Evolutionary conservation across 2,329 filamentous ascomycete species (phyloP), one percentile per base, ranked within the genome.

Genomic region (Botrytis galanthina): DNA sequence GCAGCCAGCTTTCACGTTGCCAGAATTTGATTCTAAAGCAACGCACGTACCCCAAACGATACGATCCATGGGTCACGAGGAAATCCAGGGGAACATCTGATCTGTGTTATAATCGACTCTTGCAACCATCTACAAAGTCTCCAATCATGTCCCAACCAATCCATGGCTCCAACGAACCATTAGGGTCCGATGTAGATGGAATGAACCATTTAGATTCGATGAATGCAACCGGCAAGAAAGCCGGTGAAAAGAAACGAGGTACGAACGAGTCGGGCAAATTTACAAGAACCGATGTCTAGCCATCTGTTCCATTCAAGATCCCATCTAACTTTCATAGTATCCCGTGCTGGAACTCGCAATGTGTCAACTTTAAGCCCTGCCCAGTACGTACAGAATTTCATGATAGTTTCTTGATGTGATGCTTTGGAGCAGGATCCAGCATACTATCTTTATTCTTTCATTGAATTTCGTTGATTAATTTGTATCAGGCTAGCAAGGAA

Each of bases 401-500:
- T 39, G 7, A 16, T 59, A 35, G 16, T 63, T 26, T 8, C 29
- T 35, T 12, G 22, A 18, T 59, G 48, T 42, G 44, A 12, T 57
- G n/a, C 35, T 29, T 42, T 57, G 16, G 48, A 26, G 37, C 18
- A 37, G 12, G 48, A 57, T 42, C 10, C 16, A 68, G 20, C 46
- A 54, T 6, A n/a, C 22, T 44, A 35, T 9, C 39, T 29, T 35
- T 5, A 44, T 20, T n/a, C 35, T 26, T 35, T 22, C 32, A 44
- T 10, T 32, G n/a, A 26, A 48, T 18, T 54, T 22, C 54, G 16
- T n/a, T 64, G 80, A 97, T 32, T 42, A 80, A 97, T 93, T 32
- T 92, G 93, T 22, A 92, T 93, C 76, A 94, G 97, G 83, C 88
- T 97, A 73, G 93, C 92, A 48, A 91, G 94, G 81, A 97, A 97